phyloP scores from a whole-genome alignment of 2,329 filamentous ascomycete genomes.

The Colletotrichum sp. region DNA sequence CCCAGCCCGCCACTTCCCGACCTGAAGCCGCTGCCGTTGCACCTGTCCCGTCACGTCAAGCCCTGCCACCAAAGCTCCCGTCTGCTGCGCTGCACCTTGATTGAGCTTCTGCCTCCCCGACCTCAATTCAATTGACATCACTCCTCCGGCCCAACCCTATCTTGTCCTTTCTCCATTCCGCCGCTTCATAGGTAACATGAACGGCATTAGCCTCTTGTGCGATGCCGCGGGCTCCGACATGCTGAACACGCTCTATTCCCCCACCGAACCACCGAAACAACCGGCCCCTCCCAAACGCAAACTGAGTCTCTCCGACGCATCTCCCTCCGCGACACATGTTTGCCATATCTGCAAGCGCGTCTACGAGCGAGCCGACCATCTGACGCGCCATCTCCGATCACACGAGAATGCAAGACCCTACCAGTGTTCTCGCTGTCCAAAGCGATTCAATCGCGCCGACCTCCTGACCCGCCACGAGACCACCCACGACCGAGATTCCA shows the following conservation, averaged over 20 bases:
- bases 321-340: conserved; percentile 1
- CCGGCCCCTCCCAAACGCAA: conserved; percentile 13
- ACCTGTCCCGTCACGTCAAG: neutral
- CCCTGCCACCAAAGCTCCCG: neutral
- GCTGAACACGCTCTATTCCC: conserved; percentile 9
- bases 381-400: conserved; percentile 15
- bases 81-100: neutral
- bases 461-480: conserved; percentile 19
- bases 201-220: conserved; percentile 15
- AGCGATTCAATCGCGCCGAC: conserved; percentile 18
- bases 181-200: neutral
- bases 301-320: conserved; percentile 9
- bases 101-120: neutral
- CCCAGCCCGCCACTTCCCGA: conserved; percentile 16
- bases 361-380: conserved; percentile 19
- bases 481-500: conserved; percentile 17
- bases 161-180: neutral
- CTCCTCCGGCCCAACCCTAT: neutral
- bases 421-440: conserved; percentile 14
- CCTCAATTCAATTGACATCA: neutral
- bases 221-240: conserved; percentile 20
- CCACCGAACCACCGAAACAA: conserved; percentile 3
- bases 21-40: neutral
- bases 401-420: conserved; percentile 19
- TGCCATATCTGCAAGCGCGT: conserved; percentile 16